Evolutionary conservation across 192 early-diverging fungal genomes (phyloP), one percentile per base, ranked within the genome.

Genomic region (Pecoramyces ruminantium): DNA sequence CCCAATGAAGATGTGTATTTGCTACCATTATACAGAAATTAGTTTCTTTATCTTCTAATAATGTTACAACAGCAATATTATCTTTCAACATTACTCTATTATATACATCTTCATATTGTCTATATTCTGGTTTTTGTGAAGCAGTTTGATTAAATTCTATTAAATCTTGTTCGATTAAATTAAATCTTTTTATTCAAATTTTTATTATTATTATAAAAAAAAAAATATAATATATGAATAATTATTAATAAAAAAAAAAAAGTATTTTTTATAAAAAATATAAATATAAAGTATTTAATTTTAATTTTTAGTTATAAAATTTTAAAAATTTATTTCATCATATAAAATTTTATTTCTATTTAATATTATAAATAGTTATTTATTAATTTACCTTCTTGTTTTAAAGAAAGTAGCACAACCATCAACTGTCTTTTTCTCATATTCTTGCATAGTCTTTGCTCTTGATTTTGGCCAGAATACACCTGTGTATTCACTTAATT

Each of bases 11-110:
- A 83, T 99, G 97, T 11, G 94, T 89, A 84, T 97, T 99, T 79
- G 89, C 92, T 21, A 96, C 94, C 58, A 99, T 85, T 30, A 95
- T 29, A 67, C 89, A 86, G 17, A 88, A 86, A 78, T 90, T 87
- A 15, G 89, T 92, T 40, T 94, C 92, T 85, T 94, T 95, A 82
- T 93, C 89, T 83, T 96, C 93, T 83, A 99, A 87, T 38, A 97
- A 84, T 17, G 91, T 88, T 78, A 97, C 88, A 12, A 94, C 89
- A 17, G 93, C 93, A 82, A 99, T 93, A 83, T 99, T 96, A 87
- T 99, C 97, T 86, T 96, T 96, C 78, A 95, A 92, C 94, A 96
- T 97, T 25, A 99, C 95, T 29, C 97, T 93, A 84, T 99, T 97
- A 85, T 96, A 96, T 58, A 97, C 92, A 84, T 98, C 97, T 34